Evolutionary conservation across 2,329 filamentous ascomycete species (phyloP).

Genomic region (Neoscytalidium dimidiatum): DNA sequence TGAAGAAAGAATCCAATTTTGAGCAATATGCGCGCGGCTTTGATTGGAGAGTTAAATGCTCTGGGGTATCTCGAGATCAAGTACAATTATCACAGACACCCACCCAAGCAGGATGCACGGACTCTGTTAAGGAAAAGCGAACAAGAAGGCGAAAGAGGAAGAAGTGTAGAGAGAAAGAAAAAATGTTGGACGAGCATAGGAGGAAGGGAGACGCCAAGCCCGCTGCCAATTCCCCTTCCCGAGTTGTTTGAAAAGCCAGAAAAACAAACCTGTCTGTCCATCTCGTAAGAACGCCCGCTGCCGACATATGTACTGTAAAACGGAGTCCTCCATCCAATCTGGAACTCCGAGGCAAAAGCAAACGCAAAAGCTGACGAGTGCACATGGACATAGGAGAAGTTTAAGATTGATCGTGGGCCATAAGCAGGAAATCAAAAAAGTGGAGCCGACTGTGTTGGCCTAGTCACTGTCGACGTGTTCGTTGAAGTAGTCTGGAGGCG

Average conservation of each 20-base stretch:
- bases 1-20: not conserved
- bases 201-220: conserved; percentile 8
- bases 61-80: conserved; percentile 22
- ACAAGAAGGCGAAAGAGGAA: not conserved
- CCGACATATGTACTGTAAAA: not conserved
- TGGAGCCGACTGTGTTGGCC: not conserved
- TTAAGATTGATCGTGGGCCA: conserved; percentile 10
- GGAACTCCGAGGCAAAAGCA: conserved; percentile 5
- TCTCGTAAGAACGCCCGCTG: conserved; percentile 15
- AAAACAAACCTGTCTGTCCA: conserved; percentile 15
- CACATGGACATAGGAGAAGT: conserved; percentile 12
- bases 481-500: conserved; percentile 6
- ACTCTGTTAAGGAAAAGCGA: not conserved
- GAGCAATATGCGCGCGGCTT: conserved; percentile 12
- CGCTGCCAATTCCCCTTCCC: not conserved
- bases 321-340: not conserved
- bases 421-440: conserved; percentile 1
- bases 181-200: not conserved
- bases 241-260: not conserved
- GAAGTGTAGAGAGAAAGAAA: not conserved
- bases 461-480: not conserved
- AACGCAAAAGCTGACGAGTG: conserved; percentile 8
- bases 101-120: conserved; percentile 20
- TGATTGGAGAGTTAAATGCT: conserved; percentile 20
- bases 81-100: conserved; percentile 20